phyloP scores from a whole-genome alignment of 1,139 yeast species.

The Protomyces arabidopsidicola region DNA sequence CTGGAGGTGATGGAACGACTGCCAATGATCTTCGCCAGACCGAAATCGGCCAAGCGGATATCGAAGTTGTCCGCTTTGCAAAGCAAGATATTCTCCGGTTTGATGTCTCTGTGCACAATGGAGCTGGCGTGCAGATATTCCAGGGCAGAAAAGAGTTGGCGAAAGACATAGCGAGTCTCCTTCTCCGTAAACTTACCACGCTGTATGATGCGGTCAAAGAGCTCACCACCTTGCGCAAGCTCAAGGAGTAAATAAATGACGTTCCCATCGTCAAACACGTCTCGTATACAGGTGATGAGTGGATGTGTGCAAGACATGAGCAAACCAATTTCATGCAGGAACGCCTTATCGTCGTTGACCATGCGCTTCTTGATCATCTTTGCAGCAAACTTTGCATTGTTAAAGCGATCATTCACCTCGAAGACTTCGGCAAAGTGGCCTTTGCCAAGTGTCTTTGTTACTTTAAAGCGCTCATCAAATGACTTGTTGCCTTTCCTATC shows the following conservation, averaged over 20 bases:
- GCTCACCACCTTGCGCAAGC: constrained; percentile 75
- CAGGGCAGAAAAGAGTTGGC: constrained; percentile 68
- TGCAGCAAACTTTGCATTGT: constrained; percentile 12
- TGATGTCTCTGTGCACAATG: constrained; percentile 85
- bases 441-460: constrained; percentile 8
- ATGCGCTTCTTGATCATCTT: constrained; percentile 20
- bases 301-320: constrained; percentile 25
- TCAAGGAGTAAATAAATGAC: constrained; percentile 60
- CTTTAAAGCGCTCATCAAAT: constrained; percentile 15
- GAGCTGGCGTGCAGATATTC: constrained; percentile 62
- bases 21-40: constrained; percentile 60
- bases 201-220: constrained; percentile 74
- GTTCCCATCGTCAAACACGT: constrained; percentile 18
- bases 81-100: constrained; percentile 78
- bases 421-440: constrained; percentile 26
- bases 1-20: constrained; percentile 14
- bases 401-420: constrained; percentile 2
- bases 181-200: constrained; percentile 76
- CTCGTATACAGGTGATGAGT: constrained; percentile 22
- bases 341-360: constrained; percentile 12
- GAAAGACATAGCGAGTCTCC: constrained; percentile 68
- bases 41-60: constrained; percentile 84
- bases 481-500: constrained; percentile 3
- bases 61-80: constrained; percentile 53
- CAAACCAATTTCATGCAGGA: constrained; percentile 24